These are phyloP conservation scores for Grosmannia huntii DNA, from an alignment of 2,329 filamentous ascomycete species.

Conservation along the genomic window DNA sequence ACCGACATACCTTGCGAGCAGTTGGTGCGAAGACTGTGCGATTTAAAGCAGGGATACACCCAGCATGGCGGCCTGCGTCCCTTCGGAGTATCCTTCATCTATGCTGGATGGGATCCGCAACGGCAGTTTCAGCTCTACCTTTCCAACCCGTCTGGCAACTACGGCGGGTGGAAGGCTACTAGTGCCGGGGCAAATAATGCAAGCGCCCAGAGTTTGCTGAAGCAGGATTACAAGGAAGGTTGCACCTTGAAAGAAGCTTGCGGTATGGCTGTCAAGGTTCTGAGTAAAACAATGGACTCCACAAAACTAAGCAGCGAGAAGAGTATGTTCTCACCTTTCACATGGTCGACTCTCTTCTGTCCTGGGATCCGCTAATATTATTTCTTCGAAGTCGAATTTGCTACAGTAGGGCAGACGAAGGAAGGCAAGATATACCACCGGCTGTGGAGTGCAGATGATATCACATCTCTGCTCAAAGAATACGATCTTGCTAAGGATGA, in stretches of 20 bases:
- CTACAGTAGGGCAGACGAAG: constrained; percentile 90
- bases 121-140: constrained; percentile 98
- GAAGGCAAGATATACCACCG: constrained; percentile 97
- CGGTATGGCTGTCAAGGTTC: constrained; percentile 91
- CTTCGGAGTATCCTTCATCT: constrained; percentile 98
- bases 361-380: not conserved
- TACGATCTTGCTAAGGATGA: constrained; percentile 88
- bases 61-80: constrained; percentile 96
- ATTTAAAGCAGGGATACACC: constrained; percentile 98
- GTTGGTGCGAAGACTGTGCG: constrained; percentile 89
- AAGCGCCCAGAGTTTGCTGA: constrained; percentile 88
- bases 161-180: constrained; percentile 98
- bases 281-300: constrained; percentile 99
- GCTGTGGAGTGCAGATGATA: constrained; percentile 94
- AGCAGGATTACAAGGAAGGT: constrained; percentile 99
- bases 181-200: constrained; percentile 97
- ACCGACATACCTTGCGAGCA: constrained; percentile 99
- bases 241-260: constrained; percentile 94
- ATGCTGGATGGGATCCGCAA: constrained; percentile 92
- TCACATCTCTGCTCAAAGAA: constrained; percentile 85
- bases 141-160: constrained; percentile 97
- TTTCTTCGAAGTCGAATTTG: constrained; percentile 68
- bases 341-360: too few relatives aligned
- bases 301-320: constrained; percentile 98
- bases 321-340: constrained; percentile 48